Evolutionary conservation across 2,329 filamentous ascomycete species (phyloP), one percentile per base, ranked within the genome.

Genomic region (Chaetomium olivaceum): DNA sequence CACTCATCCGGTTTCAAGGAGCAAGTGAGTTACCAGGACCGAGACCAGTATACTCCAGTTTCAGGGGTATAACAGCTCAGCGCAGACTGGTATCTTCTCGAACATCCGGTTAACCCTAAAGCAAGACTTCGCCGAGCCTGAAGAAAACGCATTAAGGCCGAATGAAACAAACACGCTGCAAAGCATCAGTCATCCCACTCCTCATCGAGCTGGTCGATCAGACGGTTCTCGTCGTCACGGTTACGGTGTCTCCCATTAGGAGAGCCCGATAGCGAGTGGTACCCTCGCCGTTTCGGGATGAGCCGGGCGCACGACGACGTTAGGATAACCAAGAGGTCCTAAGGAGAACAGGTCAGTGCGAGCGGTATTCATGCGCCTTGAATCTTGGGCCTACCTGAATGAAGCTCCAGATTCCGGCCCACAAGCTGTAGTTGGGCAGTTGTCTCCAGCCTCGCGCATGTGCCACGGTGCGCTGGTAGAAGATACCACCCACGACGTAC

Each of bases 181-280:
- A 58, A 25, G 19, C 23, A 36, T 61, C 58, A 69, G 69, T 97
- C 93, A 72, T 97, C 93, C 94, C 94, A 98, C 76, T 97, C 93
- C 77, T 98, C 94, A 74, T 98, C 95, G 66, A 97, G 82, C 77
- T 97, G 92, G 77, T 98, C 94, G 76, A 99, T 98, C 72, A 98
- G 80, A 69, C 93, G 83, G 77, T 98, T 97, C 79, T 98, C 95
- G 63, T 93, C 93, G 66, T 97, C 94, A 63, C 83, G 77, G 73
- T 81, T 81, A 71, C 82, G 76, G 67, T 80, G 77, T 64, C 80
- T 77, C 48, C 82, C 80, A 69, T 76, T 83, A 12, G 83, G 80
- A 57, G 83, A 85, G 16, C 81, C 78, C 46, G 84, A 84, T 27
- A 93, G 80, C 51, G 87, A 82, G 65, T 83, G 86, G 76, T 93